These are phyloP conservation scores for Erigeron philadelphicus DNA, from an alignment of 140 eudicot genomes.

Conservation along the genomic window DNA sequence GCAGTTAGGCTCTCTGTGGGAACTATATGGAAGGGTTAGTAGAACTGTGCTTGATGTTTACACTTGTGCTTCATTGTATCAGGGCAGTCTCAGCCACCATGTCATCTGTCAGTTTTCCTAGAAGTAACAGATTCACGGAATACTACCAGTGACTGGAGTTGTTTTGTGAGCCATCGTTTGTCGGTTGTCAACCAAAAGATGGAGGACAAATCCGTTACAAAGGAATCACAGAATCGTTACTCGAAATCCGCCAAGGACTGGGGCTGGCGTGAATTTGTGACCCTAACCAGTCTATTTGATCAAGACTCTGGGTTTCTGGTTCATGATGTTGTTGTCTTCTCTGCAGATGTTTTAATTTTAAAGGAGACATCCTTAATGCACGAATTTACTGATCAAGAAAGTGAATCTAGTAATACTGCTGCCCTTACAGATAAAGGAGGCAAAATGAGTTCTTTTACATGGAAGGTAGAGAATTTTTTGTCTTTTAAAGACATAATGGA, in stretches of 20 bases:
- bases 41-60: conserved; percentile 24
- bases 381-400: conserved; percentile 47
- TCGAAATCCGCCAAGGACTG: no score
- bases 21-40: conserved; percentile 15
- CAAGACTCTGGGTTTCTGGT: conserved; percentile 97
- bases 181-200: conserved; percentile 58
- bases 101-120: conserved; percentile 97
- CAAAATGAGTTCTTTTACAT: conserved; percentile 80
- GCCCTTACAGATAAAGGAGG: conserved; percentile 35
- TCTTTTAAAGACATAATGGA: conserved; percentile 99
- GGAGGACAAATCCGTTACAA: no score
- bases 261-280: no score
- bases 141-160: conserved; percentile 91
- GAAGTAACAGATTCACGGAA: conserved; percentile 95
- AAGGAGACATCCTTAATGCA: conserved; percentile 78
- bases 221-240: no score
- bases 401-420: conserved; percentile 40
- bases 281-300: conserved; percentile 60
- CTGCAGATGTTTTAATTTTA: conserved; percentile 92
- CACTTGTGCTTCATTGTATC: conserved; percentile 56
- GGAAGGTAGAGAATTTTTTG: conserved; percentile 96
- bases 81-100: conserved; percentile 99
- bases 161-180: conserved; percentile 95
- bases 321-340: conserved; percentile 76
- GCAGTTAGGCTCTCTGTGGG: not conserved